Evolutionary conservation across 1,284 basidiomycete genomes (phyloP), one percentile per base, ranked within the genome.

Genomic region (Ganoderma lucidum): DNA sequence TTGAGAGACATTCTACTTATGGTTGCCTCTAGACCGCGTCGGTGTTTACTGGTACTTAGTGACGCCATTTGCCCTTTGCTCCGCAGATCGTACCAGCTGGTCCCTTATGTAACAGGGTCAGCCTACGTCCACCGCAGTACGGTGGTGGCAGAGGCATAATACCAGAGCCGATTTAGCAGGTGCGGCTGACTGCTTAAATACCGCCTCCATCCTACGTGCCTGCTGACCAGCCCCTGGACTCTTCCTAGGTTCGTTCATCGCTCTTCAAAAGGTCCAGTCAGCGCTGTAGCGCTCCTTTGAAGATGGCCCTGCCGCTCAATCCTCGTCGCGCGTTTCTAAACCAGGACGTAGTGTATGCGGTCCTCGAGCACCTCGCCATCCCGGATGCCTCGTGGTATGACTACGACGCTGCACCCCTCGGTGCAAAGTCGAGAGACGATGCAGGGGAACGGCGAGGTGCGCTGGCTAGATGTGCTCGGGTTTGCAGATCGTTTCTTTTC

Each of bases 321-420:
- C 12, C 23, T 28, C 51, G 15, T 17, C 45, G 15, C 28, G 61
- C 45, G 19, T 37, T 58, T 9, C 28, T 58, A 4, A 41, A 64
- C 48, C 55, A 68, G 28, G 67, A 68, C 58, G n/a, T 68, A 17
- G 39, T 68, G 12, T 62, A 68, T 15, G 1, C n/a, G 30, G 55
- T 68, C n/a, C 48, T 64, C 41, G 39, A 62, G 30, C 45, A 62
- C 5, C 48, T 68, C 30, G 41, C 63, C 6, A 6, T 55, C 28
- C 58, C 63, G 3, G 48, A 64, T 1, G 23, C 12, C 4, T n/a
- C 39, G 19, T 64, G 63, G 63, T 68, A 64, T 23, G 37, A 61
- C 17, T 62, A 58, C 41, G 53, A 67, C 39, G 17, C 53, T 2
- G 19, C 23, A 2, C 6, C 44, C 15, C 32, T 58, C 8, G 17